phyloP scores from a whole-genome alignment of 441 rosid genomes.

The Biscutella auriculata region DNA sequence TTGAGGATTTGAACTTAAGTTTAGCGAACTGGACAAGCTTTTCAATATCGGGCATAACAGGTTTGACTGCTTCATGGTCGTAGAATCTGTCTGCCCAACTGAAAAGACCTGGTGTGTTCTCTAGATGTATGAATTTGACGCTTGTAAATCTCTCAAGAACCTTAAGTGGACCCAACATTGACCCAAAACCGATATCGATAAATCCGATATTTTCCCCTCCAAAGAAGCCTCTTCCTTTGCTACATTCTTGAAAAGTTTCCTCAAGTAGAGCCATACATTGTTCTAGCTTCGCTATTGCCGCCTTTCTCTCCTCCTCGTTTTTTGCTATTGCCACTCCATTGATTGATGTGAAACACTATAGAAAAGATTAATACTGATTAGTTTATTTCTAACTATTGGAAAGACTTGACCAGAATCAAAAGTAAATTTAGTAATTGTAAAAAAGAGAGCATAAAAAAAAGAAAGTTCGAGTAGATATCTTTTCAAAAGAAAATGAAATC shows the following conservation, averaged over 20 bases:
- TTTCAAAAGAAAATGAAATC: no score
- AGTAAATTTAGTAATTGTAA: no score
- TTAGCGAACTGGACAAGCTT: conserved; percentile 39
- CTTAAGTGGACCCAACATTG: conserved; percentile 44
- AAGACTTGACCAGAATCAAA: no score
- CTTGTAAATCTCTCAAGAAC: conserved; percentile 26
- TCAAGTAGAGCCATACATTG: conserved; percentile 47
- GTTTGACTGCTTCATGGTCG: conserved; percentile 44
- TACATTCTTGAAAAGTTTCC: conserved; percentile 35
- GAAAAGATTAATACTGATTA: background rate
- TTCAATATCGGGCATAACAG: conserved; percentile 52
- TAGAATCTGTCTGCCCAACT: conserved; percentile 50
- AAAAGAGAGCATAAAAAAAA: no score
- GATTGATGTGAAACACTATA: conserved; percentile 47
- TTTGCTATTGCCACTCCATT: conserved; percentile 22
- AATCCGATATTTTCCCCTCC: conserved; percentile 64
- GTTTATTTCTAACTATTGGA: no score
- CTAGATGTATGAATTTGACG: conserved; percentile 32
- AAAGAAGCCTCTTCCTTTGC: conserved; percentile 61
- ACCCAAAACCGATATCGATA: conserved; percentile 62
- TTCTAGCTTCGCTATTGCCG: conserved; percentile 18
- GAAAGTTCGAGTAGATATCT: no score
- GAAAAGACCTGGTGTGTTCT: conserved; percentile 37
- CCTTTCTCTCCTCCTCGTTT: conserved; percentile 33
- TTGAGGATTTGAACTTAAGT: conserved; percentile 20